phyloP scores from a whole-genome alignment of 805 yeast genomes.

The Tetrapisispora fleetii region DNA sequence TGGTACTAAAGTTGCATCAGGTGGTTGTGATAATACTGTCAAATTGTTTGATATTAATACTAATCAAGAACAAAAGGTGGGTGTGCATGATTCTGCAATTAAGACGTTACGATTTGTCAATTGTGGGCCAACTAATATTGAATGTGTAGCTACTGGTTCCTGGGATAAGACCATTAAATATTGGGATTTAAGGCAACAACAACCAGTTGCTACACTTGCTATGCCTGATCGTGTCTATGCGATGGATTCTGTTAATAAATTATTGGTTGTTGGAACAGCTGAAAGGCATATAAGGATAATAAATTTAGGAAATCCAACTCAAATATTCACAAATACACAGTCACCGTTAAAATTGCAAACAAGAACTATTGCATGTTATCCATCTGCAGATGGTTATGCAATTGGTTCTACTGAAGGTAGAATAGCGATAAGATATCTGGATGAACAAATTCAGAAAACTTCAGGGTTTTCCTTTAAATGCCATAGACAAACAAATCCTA shows the following conservation, averaged over 20 bases:
- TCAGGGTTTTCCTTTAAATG: conserved; percentile 86
- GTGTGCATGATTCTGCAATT: conserved; percentile 78
- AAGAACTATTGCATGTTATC: conserved; percentile 69
- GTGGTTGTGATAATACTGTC: conserved; percentile 87
- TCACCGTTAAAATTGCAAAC: conserved; percentile 90
- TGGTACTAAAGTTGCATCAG: conserved; percentile 79
- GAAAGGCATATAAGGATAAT: conserved; percentile 72
- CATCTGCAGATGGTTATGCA: conserved; percentile 85
- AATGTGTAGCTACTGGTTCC: conserved; percentile 79
- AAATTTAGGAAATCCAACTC: conserved; percentile 73
- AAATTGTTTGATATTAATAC: conserved; percentile 70
- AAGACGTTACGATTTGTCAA: conserved; percentile 64
- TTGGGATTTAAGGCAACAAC: conserved; percentile 87
- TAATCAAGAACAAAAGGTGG: conserved; percentile 81
- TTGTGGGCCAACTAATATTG: conserved; percentile 70
- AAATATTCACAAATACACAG: conserved; percentile 58
- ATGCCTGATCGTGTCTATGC: conserved; percentile 87
- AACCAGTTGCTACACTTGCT: conserved; percentile 71
- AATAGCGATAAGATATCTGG: conserved; percentile 87
- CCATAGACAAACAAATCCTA: conserved; percentile 54
- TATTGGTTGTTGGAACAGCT: conserved; percentile 89
- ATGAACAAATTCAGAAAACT: conserved; percentile 63
- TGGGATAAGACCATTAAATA: conserved; percentile 94
- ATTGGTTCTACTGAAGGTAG: conserved; percentile 92
- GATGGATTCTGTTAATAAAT: conserved; percentile 73